Conservation (phyloP, 225 moss, liverwort and hornwort species). For the Antitrichia curtipendula region DNA sequence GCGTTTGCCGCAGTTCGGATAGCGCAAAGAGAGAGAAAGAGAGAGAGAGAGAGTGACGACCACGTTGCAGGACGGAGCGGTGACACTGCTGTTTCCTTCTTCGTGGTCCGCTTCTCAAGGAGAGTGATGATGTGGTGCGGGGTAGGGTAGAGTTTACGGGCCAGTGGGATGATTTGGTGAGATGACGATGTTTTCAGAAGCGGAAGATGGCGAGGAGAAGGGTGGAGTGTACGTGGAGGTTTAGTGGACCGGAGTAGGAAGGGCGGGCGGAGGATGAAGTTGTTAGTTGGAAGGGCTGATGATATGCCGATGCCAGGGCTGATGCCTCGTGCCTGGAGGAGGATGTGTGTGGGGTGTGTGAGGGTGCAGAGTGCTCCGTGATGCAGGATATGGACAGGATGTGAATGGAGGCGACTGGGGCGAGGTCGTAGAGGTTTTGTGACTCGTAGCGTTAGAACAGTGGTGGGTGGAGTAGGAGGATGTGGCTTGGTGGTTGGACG, state of each 20-base stretch:
- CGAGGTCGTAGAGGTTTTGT: conserved; percentile 33
- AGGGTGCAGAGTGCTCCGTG: background rate
- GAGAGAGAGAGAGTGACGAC: background rate
- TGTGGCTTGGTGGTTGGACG: conserved; percentile 42
- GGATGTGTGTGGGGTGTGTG: background rate
- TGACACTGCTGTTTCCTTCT: background rate
- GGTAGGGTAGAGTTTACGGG: background rate
- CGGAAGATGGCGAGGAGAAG: conserved; percentile 14
- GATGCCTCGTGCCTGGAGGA: background rate
- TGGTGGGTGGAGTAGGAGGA: conserved; percentile 19
- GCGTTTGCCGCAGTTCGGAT: background rate
- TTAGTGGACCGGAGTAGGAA: background rate
- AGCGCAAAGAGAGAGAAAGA: background rate
- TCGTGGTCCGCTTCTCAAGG: background rate
- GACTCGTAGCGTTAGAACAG: conserved; percentile 21
- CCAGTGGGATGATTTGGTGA: background rate
- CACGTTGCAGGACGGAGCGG: background rate
- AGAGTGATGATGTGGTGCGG: conserved; percentile 6
- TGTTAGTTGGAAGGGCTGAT: background rate
- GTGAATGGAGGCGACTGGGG: conserved; percentile 25
- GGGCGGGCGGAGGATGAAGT: background rate
- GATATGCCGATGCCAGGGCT: background rate
- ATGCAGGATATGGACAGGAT: conserved; percentile 20
- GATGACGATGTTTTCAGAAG: background rate
- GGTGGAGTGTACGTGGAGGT: background rate